Evolutionary conservation across 306 rosid species (phyloP), one percentile per base, ranked within the genome.

Genomic region (Citrullus amarus): DNA sequence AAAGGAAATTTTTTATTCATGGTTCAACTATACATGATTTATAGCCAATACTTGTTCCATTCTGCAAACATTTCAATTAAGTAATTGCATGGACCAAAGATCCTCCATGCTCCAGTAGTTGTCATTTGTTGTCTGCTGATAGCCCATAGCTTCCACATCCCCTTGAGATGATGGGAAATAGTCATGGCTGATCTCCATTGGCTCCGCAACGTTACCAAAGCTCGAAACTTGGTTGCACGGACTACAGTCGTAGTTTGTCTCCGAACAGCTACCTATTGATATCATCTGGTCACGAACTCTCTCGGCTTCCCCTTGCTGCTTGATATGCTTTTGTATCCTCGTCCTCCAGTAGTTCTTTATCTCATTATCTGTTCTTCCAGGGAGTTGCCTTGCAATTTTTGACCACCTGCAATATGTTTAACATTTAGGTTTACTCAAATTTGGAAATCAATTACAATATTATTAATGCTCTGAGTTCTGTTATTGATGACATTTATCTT

Each of bases 291-390:
- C 57, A 6, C 10, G 13, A 50, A 28, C 25, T 48, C 39, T 72
- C 13, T 72, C 60, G 12, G 15, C 76, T 25, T 15, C 77, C 60
- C 28, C 25, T n/a, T 72, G 77, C 28, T 92, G 98, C 89, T 91
- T 94, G n/a, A 92, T 91, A 80, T 92, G 96, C 76, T 95, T 95
- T 30, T 95, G 98, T 55, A 95, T 95, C 84, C 96, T 88, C 2
- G 98, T 95, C 89, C 98, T 95, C 98, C 98, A 95, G 15, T 88
- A 95, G 79, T 95, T 95, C 85, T 95, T 95, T 30, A 95, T 95
- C 81, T 95, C 98, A 71, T 95, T 95, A 68, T 95, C 98, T 15
- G 98, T 95, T 82, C 98, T 85, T 85, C 98, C 98, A 0, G 98
- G 98, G 6, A 95, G 86, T 77, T 95, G 97, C 85, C 91, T 95